These are phyloP conservation scores for Plasmodium relictum DNA, from an alignment of 169 alveolate genomes.

Conservation along the genomic window DNA sequence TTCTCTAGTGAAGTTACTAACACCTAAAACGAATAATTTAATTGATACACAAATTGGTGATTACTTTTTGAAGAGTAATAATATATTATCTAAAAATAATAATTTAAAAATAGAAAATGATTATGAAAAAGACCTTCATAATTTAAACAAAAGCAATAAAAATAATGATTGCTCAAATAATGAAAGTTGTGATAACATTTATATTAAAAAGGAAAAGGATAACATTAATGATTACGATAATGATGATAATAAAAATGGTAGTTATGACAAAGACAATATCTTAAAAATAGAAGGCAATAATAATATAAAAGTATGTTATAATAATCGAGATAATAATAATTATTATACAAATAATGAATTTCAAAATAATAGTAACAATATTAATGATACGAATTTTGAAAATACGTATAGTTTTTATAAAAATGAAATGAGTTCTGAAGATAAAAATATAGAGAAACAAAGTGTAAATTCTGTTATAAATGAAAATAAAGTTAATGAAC, in stretches of 20 bases:
- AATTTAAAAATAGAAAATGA: neutral
- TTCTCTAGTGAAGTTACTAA: constrained; percentile 27
- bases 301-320: too few species aligned
- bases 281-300: too few species aligned
- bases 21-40: constrained; percentile 34
- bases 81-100: neutral
- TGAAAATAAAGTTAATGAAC: too few species aligned
- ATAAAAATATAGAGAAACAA: too few species aligned
- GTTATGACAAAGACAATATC: neutral
- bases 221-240: neutral
- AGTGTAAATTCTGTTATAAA: too few species aligned
- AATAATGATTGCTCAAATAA: neutral
- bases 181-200: neutral
- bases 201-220: neutral
- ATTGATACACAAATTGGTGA: constrained; percentile 68
- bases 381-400: too few species aligned
- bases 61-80: constrained; percentile 46
- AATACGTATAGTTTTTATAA: too few species aligned
- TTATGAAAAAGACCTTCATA: neutral
- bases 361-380: too few species aligned
- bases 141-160: neutral
- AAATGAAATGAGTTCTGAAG: too few species aligned
- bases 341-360: too few species aligned
- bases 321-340: too few species aligned
- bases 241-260: neutral